Base-by-base conservation (phyloP, 352 stramenopile species). In the Phytophthora chlamydospora region DNA sequence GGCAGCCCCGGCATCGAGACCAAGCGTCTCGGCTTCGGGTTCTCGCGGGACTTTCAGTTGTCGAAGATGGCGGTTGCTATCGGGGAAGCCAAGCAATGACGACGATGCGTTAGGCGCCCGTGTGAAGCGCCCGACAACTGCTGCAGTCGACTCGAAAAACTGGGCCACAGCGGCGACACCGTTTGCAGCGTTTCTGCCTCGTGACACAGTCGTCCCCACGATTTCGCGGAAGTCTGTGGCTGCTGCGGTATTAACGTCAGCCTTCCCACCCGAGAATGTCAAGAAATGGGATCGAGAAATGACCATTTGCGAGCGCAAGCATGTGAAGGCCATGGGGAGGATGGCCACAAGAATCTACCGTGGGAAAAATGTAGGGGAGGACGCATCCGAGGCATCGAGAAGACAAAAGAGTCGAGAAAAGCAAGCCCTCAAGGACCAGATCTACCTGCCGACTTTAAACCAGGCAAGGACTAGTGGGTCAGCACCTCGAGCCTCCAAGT, bases 21-120 rank as follows among this genome's bases (percentile, higher is more conserved):
- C 44, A 14, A 58, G 36, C 48, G 52, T 32, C 2, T 64, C 62
- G 6, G 56, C 66, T 57, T 68, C 61, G 49, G 29, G 43, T 50
- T 62, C 60, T n/a, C 48, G 61, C 16, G 48, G 57, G 10, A 36
- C 45, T 19, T 81, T 86, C 54, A 84, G 74, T 53, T 82, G 74
- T 65, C 71, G 71, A 47, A 64, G 76, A 7, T 83, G 73, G 73
- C 62, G 68, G 2, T 46, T 61, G 14, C 48, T 81, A 16, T 80
- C 68, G 6, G 73, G 73, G 24, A 70, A 62, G 11, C 35, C 54
- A 4, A 52, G 49, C 33, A 64, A 47, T 44, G 54, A 62, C 10
- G 48, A 39, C 7, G 33, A 24, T 29, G 14, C 32, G 35, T 39
- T 54, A 6, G 21, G 11, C n/a, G 8, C 33, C 29, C 16, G 11